Conservation (phyloP, 2,329 filamentous ascomycete species). For the Sporothrix inflata region DNA sequence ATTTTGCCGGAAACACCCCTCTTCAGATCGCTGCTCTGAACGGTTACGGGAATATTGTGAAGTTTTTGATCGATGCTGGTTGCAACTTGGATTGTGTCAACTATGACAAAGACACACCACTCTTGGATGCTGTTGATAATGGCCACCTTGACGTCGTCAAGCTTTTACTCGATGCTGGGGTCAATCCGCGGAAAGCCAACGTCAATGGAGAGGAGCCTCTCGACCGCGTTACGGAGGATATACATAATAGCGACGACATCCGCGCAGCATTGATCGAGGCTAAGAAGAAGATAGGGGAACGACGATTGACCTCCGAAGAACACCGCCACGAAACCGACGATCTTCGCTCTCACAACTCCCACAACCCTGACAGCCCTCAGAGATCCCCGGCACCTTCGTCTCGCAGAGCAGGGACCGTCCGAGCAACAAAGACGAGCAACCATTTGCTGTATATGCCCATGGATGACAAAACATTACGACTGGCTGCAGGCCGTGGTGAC, state of each 20-base stretch:
- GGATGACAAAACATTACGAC: slow-evolving; percentile 63
- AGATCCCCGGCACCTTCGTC: slow-evolving; percentile 55
- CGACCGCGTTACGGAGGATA: slow-evolving; percentile 75
- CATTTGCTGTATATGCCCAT: slow-evolving; percentile 65
- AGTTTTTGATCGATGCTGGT: slow-evolving; percentile 80
- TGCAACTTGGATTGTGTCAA: slow-evolving; percentile 81
- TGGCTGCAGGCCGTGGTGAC: slow-evolving; percentile 64
- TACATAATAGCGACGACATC: slow-evolving; percentile 80
- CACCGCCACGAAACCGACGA: slow-evolving; percentile 55
- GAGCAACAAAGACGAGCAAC: slow-evolving; percentile 67
- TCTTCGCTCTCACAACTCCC: slow-evolving; percentile 49
- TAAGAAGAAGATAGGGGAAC: slow-evolving; percentile 58
- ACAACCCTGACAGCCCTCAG: slow-evolving; percentile 62
- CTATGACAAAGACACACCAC: slow-evolving; percentile 85
- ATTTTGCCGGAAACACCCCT: slow-evolving; percentile 96
- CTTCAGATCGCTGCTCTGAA: slow-evolving; percentile 90
- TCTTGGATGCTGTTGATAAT: slow-evolving; percentile 96
- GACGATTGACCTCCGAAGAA: slow-evolving; percentile 62
- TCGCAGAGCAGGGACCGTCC: slow-evolving; percentile 58
- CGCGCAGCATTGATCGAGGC: slow-evolving; percentile 66
- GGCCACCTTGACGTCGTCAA: slow-evolving; percentile 87
- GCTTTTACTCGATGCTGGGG: slow-evolving; percentile 79
- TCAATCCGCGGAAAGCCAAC: slow-evolving; percentile 89
- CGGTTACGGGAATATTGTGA: slow-evolving; percentile 83
- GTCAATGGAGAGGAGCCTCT: slow-evolving; percentile 91